A percentile compares a stretch with the other conserved stretches of the same genome.
phyloP scores from a whole-genome alignment of 2,329 filamentous ascomycete genomes.

The Ceratocystis cubensis region DNA sequence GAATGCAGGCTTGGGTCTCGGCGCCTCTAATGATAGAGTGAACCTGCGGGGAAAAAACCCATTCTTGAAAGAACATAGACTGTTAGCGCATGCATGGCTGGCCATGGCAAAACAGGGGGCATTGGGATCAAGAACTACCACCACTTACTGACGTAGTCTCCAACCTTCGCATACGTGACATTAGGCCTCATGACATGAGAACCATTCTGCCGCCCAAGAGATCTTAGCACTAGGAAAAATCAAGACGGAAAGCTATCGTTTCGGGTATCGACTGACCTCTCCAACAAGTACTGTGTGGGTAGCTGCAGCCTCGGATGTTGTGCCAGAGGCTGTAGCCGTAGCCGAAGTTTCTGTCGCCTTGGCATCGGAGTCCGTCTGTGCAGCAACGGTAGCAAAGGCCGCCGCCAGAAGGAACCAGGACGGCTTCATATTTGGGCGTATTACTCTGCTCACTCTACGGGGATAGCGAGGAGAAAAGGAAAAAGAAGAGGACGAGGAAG shows the following conservation, averaged over 20 bases:
- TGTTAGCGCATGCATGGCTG: not conserved
- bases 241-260: not conserved
- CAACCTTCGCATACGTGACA: constrained; percentile 29
- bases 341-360: not conserved
- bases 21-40: constrained; percentile 53
- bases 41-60: constrained; percentile 49
- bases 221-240: not conserved
- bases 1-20: constrained; percentile 49
- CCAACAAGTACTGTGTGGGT: constrained; percentile 22
- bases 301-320: not conserved
- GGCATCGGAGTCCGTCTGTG: not conserved
- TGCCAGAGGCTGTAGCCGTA: constrained; percentile 19
- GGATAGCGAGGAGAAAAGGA: not conserved
- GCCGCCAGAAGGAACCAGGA: not conserved
- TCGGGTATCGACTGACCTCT: constrained; percentile 15
- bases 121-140: not conserved
- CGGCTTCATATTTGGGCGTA: not conserved
- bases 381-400: not conserved
- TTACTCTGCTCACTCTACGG: not conserved
- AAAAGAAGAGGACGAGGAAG: not conserved
- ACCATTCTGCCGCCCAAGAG: constrained; percentile 23
- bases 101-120: not conserved
- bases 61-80: constrained; percentile 30
- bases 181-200: constrained; percentile 27
- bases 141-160: constrained; percentile 37